Conservation (phyloP, 208 protist genomes). For the Leishmania lainsoni region DNA sequence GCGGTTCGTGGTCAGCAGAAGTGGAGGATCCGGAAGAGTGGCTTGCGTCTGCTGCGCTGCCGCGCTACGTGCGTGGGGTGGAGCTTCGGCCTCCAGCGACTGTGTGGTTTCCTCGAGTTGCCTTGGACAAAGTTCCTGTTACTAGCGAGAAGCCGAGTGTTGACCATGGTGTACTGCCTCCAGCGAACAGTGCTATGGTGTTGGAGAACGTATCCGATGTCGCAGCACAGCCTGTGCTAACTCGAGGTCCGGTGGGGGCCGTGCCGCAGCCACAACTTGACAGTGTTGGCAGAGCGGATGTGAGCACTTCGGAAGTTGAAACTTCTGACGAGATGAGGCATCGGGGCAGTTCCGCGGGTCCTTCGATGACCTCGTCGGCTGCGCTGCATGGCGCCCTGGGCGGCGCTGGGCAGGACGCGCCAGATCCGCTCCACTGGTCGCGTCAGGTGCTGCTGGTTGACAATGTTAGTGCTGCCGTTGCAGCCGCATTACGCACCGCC, state of each 20-base stretch:
- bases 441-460: conserved; percentile 63
- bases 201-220: neutral
- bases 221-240: conserved; percentile 8
- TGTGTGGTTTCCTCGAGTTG: conserved; percentile 3
- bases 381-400: neutral
- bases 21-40: conserved; percentile 12
- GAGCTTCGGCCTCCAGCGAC: conserved; percentile 1
- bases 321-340: neutral
- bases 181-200: neutral
- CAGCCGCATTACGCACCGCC: conserved; percentile 34
- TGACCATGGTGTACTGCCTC: neutral
- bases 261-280: conserved; percentile 21
- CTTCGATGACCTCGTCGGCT: neutral
- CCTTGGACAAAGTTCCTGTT: neutral
- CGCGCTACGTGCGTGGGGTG: conserved; percentile 12
- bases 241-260: conserved; percentile 16
- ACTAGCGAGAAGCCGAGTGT: neutral
- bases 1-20: neutral
- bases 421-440: conserved; percentile 49
- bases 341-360: neutral
- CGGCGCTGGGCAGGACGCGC: conserved; percentile 6
- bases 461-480: conserved; percentile 41
- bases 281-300: neutral
- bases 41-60: conserved; percentile 2
- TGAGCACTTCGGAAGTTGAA: neutral